phyloP scores from a whole-genome alignment of 257 asterid genomes.

The Plantago ovata region DNA sequence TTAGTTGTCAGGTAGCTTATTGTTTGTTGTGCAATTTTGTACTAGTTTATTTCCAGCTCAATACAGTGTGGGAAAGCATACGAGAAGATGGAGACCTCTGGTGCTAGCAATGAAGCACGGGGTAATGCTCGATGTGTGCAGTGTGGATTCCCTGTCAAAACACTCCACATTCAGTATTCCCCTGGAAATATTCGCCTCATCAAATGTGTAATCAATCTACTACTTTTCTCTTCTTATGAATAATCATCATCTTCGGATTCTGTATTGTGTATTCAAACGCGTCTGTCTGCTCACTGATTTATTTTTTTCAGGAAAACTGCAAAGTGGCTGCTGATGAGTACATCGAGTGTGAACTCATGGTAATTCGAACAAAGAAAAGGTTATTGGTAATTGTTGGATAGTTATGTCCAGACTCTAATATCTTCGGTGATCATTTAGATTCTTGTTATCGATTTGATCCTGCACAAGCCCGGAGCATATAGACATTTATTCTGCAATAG shows the following conservation, averaged over 20 bases:
- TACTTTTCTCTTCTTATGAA: neutral
- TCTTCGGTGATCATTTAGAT: conserved; percentile 37
- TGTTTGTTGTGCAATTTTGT: too few species aligned
- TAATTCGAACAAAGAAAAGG: conserved; percentile 15
- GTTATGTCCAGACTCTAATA: neutral
- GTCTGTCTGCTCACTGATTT: too few species aligned
- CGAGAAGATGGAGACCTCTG: conserved; percentile 29
- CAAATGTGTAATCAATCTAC: conserved; percentile 57
- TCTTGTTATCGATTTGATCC: conserved; percentile 76
- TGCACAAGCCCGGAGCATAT: conserved; percentile 82
- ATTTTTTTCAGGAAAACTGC: conserved; percentile 50
- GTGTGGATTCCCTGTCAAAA: conserved; percentile 56
- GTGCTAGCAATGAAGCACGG: conserved; percentile 21
- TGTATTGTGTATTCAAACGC: neutral
- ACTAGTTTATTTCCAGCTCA: too few species aligned
- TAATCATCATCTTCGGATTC: neutral
- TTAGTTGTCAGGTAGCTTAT: too few species aligned
- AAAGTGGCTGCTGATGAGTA: conserved; percentile 78
- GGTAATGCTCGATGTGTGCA: conserved; percentile 46
- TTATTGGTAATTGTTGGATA: neutral
- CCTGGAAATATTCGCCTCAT: conserved; percentile 91
- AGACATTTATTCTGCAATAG: conserved; percentile 76
- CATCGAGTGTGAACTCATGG: conserved; percentile 94
- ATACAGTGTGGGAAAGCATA: too few species aligned
- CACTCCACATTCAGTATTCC: conserved; percentile 78